These are phyloP conservation scores for Lactarius hatsudake DNA, from an alignment of 768 basidiomycete genomes.

Conservation along the genomic window DNA sequence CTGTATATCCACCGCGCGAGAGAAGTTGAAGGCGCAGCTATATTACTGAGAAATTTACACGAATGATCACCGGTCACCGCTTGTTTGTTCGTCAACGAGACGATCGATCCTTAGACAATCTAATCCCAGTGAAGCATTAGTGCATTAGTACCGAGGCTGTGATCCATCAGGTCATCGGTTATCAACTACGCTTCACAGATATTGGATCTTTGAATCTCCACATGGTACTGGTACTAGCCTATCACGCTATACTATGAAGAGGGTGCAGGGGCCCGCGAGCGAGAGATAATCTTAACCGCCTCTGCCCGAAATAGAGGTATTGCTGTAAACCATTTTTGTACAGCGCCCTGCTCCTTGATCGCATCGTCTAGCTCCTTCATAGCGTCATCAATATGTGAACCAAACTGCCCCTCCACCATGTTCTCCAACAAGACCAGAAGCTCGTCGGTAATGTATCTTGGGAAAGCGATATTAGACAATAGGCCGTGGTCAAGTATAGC, in stretches of 20 bases:
- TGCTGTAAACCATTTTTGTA: not conserved
- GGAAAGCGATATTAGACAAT: not conserved
- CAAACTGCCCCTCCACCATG: conserved; percentile 4
- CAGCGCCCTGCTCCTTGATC: not conserved
- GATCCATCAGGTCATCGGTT: too few relatives aligned
- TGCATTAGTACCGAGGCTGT: too few relatives aligned
- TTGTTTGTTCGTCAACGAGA: too few relatives aligned
- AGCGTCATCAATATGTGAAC: not conserved
- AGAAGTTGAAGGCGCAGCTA: too few relatives aligned
- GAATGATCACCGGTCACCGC: too few relatives aligned
- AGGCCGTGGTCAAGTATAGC: conserved; percentile 19
- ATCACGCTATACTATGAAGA: not conserved
- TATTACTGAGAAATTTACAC: too few relatives aligned
- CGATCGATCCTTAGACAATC: too few relatives aligned
- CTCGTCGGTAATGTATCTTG: conserved; percentile 1
- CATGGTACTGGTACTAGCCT: not conserved
- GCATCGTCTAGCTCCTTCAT: not conserved
- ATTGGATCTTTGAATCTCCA: not conserved
- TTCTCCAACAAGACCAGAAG: conserved; percentile 3
- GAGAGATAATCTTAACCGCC: not conserved
- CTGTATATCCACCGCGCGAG: too few relatives aligned
- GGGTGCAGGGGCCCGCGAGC: not conserved
- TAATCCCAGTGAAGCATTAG: too few relatives aligned
- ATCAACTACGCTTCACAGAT: too few relatives aligned
- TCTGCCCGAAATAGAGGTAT: not conserved